These are phyloP conservation scores for Phallus indusiatus DNA, from an alignment of 768 basidiomycete species.

Conservation along the genomic window DNA sequence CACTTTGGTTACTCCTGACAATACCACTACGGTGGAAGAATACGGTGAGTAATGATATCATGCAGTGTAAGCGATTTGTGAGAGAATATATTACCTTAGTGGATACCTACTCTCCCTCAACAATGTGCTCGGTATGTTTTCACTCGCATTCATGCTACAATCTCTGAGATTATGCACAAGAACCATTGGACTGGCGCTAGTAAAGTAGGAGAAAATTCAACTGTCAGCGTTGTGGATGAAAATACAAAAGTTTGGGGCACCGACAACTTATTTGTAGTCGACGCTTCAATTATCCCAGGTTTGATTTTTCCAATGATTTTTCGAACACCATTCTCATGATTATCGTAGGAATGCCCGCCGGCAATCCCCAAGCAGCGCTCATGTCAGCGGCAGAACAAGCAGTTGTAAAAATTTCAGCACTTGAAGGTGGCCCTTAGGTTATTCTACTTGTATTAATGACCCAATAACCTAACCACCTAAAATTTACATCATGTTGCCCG, in stretches of 20 bases:
- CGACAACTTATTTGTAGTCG: slow-evolving; percentile 45
- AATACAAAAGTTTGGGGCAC: slow-evolving; percentile 46
- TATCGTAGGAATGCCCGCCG: slow-evolving; percentile 39
- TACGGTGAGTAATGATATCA: slow-evolving; percentile 30
- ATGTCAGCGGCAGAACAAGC: slow-evolving; percentile 54
- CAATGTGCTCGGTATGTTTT: slow-evolving; percentile 10
- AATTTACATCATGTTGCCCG: neutral
- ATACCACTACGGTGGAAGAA: slow-evolving; percentile 41
- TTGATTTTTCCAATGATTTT: neutral
- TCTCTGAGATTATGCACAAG: slow-evolving; percentile 20
- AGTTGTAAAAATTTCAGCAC: slow-evolving; percentile 43
- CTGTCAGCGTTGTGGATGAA: slow-evolving; percentile 42
- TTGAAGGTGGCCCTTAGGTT: slow-evolving; percentile 39
- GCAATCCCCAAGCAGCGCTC: slow-evolving; percentile 47
- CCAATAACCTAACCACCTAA: neutral
- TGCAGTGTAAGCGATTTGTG: neutral
- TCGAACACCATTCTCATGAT: slow-evolving; percentile 8
- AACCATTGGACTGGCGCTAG: slow-evolving; percentile 60
- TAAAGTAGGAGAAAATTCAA: slow-evolving; percentile 31
- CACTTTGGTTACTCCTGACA: slow-evolving; percentile 52
- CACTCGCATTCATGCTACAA: neutral
- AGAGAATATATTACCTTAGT: slow-evolving; percentile 18
- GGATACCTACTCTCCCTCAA: slow-evolving; percentile 27
- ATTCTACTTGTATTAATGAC: neutral
- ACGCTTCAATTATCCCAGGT: slow-evolving; percentile 29